Percentiles rank a stretch among this genome's conserved stretches.
Evolutionary conservation across 75 land plant species (phyloP).

Genomic region (Pinus albicaulis): DNA sequence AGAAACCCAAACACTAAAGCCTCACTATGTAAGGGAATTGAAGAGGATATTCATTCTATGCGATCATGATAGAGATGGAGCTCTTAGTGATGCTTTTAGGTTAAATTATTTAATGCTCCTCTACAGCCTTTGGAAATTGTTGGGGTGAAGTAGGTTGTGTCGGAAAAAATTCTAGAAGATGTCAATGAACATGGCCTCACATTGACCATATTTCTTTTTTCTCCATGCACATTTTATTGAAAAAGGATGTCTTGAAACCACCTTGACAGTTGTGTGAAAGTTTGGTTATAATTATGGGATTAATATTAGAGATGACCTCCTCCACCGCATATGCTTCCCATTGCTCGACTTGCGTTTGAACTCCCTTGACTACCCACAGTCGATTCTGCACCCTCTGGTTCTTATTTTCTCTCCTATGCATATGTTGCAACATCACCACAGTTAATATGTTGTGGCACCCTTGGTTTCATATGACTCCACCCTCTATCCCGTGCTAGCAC

Average conservation of each 20-base stretch:
- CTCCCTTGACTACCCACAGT: too few relatives aligned
- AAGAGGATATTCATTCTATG: slow-evolving; percentile 95
- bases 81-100: slow-evolving; percentile 97
- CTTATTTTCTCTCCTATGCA: too few relatives aligned
- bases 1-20: slow-evolving; percentile 85
- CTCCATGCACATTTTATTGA: slow-evolving; percentile 98
- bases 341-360: too few relatives aligned
- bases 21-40: slow-evolving; percentile 91
- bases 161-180: slow-evolving; percentile 87
- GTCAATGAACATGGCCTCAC: slow-evolving; percentile 95
- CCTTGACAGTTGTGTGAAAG: slow-evolving; percentile 94
- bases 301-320: slow-evolving; percentile 71
- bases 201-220: slow-evolving; percentile 91
- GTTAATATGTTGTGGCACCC: too few relatives aligned
- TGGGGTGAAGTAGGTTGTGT: slow-evolving; percentile 95
- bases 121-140: slow-evolving; percentile 87
- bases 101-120: slow-evolving; percentile 96
- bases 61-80: slow-evolving; percentile 97
- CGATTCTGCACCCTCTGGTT: too few relatives aligned
- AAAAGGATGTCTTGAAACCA: slow-evolving; percentile 97
- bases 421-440: too few relatives aligned
- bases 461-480: too few relatives aligned
- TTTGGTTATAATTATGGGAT: slow-evolving; percentile 97
- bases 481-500: too few relatives aligned
- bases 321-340: too few relatives aligned